Conservation (phyloP, 768 basidiomycete genomes). For the Tulasnella sp. region DNA sequence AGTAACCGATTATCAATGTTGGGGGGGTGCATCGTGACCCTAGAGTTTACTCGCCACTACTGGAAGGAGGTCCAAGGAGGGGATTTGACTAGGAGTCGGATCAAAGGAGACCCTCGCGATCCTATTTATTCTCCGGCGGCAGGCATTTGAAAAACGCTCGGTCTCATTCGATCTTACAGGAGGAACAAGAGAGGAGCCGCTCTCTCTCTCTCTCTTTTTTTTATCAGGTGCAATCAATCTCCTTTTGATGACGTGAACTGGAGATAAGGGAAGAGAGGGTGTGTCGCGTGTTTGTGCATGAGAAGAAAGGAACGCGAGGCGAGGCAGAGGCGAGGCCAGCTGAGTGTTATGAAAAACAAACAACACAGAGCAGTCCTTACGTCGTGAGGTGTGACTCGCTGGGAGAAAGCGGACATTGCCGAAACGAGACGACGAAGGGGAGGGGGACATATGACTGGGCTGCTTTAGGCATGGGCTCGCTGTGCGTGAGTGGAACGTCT, state of each 20-base stretch:
- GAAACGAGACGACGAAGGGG: not conserved
- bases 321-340: not conserved
- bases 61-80: too few species aligned
- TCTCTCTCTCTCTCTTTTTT: too few species aligned
- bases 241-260: too few species aligned
- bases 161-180: too few species aligned
- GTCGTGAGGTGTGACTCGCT: constrained; percentile 1
- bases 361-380: not conserved
- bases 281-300: too few species aligned
- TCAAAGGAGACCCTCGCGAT: too few species aligned
- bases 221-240: too few species aligned
- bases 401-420: not conserved
- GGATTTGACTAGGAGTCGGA: too few species aligned
- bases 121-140: too few species aligned
- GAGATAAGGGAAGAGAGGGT: too few species aligned
- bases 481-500: not conserved
- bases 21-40: not conserved
- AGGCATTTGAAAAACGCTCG: too few species aligned
- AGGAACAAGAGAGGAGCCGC: too few species aligned
- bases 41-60: not conserved
- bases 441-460: not conserved
- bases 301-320: not conserved
- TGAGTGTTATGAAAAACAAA: not conserved
- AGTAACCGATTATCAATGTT: not conserved
- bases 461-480: not conserved